Conservation (phyloP, 2,329 filamentous ascomycete species). For the Lachnellula cervina region DNA sequence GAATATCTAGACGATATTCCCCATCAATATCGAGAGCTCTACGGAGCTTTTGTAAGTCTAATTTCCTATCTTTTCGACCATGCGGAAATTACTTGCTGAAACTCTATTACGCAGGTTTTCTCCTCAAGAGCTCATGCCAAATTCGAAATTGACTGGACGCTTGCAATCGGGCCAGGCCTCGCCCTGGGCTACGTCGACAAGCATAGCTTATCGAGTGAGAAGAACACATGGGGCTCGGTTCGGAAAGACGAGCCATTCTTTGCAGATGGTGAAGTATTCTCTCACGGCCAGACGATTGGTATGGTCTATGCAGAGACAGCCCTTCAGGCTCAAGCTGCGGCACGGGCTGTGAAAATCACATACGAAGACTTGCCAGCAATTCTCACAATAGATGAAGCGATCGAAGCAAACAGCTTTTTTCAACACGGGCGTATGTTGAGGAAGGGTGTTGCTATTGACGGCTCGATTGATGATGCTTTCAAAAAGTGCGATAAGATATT, state of each 20-base stretch:
- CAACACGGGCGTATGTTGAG: slow-evolving; percentile 78
- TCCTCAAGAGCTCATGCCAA: slow-evolving; percentile 87
- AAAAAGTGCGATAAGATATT: slow-evolving; percentile 76
- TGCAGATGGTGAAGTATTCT: slow-evolving; percentile 83
- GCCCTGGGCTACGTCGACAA: slow-evolving; percentile 76
- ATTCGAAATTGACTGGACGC: slow-evolving; percentile 69
- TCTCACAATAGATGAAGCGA: slow-evolving; percentile 92
- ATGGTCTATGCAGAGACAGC: slow-evolving; percentile 79
- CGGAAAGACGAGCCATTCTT: slow-evolving; percentile 85
- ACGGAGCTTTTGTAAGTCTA: slow-evolving; percentile 58
- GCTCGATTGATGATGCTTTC: slow-evolving; percentile 62
- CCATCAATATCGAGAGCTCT: slow-evolving; percentile 77
- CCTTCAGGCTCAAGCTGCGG: slow-evolving; percentile 71
- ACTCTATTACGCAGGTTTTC: slow-evolving; percentile 47
- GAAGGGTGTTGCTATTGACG: slow-evolving; percentile 57
- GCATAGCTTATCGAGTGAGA: slow-evolving; percentile 71
- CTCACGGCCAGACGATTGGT: slow-evolving; percentile 90
- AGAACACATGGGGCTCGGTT: slow-evolving; percentile 89
- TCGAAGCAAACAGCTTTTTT: slow-evolving; percentile 83
- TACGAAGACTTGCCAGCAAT: slow-evolving; percentile 90
- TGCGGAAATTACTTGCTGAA: too few species aligned
- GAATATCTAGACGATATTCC: slow-evolving; percentile 97
- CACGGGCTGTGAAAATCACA: slow-evolving; percentile 77
- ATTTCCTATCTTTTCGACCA: too few species aligned
- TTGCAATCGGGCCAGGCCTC: slow-evolving; percentile 80